These are phyloP conservation scores for Diplogelasinospora grovesii DNA, from an alignment of 495 filamentous ascomycete genomes.

Conservation along the genomic window DNA sequence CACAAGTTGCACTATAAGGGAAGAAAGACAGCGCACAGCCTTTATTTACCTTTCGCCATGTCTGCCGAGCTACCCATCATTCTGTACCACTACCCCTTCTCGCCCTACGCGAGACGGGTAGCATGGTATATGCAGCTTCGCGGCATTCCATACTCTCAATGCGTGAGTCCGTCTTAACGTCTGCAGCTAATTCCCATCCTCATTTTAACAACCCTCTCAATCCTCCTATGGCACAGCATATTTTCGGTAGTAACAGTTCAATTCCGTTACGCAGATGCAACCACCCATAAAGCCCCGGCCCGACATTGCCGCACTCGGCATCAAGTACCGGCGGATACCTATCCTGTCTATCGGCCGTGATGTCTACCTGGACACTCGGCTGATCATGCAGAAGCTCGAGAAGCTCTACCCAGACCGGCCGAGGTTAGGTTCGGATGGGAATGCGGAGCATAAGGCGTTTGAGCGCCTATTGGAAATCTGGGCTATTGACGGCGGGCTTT, in stretches of 20 bases:
- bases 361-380: constrained; percentile 51
- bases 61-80: constrained; percentile 36
- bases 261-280: constrained; percentile 53
- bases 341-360: constrained; percentile 50
- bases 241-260: not conserved
- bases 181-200: too few relatives aligned
- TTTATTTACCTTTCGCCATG: too few relatives aligned
- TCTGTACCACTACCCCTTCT: constrained; percentile 50
- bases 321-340: constrained; percentile 60
- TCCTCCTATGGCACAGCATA: not conserved
- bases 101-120: constrained; percentile 52
- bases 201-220: not conserved
- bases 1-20: too few relatives aligned
- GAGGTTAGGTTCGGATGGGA: not conserved
- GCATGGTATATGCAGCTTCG: constrained; percentile 55
- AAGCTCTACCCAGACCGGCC: constrained; percentile 8
- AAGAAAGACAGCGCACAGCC: too few relatives aligned
- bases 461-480: constrained; percentile 17
- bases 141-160: constrained; percentile 51
- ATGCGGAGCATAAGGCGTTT: constrained; percentile 10
- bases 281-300: constrained; percentile 53
- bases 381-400: constrained; percentile 56
- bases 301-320: constrained; percentile 48
- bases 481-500: constrained; percentile 41
- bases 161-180: too few relatives aligned